Percentiles rank a stretch among this genome's conserved stretches.
Conservation (phyloP, 106 monocot genomes). For the Apostasia ramifera region DNA sequence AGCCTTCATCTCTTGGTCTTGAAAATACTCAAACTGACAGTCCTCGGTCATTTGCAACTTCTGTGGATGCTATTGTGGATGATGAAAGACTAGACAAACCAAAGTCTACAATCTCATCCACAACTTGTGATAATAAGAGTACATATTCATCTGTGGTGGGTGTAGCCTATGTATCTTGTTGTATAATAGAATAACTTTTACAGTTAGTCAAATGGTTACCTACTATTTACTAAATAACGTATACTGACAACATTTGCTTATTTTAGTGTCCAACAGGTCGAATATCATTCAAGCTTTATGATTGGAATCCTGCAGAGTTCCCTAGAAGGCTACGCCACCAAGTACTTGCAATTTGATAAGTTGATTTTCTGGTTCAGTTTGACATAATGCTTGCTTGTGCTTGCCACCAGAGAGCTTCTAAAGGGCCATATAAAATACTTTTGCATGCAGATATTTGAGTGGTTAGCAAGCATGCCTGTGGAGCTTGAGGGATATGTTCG, state of each 20-base stretch:
- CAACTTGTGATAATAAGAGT: conserved; percentile 54
- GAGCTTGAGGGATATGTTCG: conserved; percentile 90
- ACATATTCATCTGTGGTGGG: conserved; percentile 73
- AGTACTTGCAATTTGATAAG: conserved; percentile 34
- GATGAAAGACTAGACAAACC: conserved; percentile 47
- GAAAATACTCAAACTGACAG: conserved; percentile 39
- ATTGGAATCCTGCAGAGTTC: conserved; percentile 99
- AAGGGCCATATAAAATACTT: too few species aligned
- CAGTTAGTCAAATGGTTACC: too few species aligned
- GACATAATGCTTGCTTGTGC: not conserved
- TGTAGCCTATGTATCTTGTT: not conserved
- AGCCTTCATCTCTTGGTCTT: conserved; percentile 28
- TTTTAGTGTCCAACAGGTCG: conserved; percentile 98
- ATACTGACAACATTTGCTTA: conserved; percentile 19
- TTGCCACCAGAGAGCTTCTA: too few species aligned
- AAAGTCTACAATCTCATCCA: conserved; percentile 46
- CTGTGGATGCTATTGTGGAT: conserved; percentile 40
- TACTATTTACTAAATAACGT: too few species aligned
- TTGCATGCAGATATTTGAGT: conserved; percentile 48
- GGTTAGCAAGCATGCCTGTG: conserved; percentile 63
- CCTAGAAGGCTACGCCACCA: conserved; percentile 82
- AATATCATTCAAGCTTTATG: conserved; percentile 96
- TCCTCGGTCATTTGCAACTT: conserved; percentile 30
- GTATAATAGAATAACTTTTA: too few species aligned
- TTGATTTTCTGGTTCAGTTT: conserved; percentile 10